Evolutionary conservation across 83 land plant species (phyloP), one percentile per base, ranked within the genome.

Genomic region (Picea abies): DNA sequence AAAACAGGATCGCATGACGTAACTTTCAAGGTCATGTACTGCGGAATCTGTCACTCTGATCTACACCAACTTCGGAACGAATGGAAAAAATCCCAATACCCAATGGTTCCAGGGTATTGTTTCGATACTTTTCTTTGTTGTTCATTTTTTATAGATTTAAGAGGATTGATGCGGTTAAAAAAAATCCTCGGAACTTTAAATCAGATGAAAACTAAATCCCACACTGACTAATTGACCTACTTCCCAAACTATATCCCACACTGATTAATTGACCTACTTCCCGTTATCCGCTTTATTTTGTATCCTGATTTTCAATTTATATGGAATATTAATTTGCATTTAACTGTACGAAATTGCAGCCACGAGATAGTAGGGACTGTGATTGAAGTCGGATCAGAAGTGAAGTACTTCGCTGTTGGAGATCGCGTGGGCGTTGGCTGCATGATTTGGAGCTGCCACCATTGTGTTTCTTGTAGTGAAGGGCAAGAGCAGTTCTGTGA

Each of bases 331-430:
- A 41, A 41, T 4, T 41, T 41, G 4, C 41, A 39, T 39, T 39
- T 39, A 39, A 39, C 41, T 5, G 6, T 41, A 41, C 0, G 44
- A 41, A 41, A 41, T 41, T 83, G 29, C 87, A 91, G 93, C 63
- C 93, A 91, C 72, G 93, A 91, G 79, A 84, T 92, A 17, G 90
- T 85, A 1, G 94, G 94, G 12, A 79, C 60, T 12, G 94, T 92
- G 82, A 84, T 80, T 10, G 84, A 85, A 80, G 84, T 87, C 4
- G 93, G 93, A 15, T 52, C 83, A 56, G 44, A 83, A 35, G 93
- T 91, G 26, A 37, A 52, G 62, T 80, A 81, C 16, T 88, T 84
- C 76, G 63, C 71, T 25, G 52, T 80, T 19, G 93, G 90, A 1
- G 93, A 91, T 47, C 84, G 73, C 19, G 93, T 86, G 39, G 92